Conservation (phyloP, 345 rosid genomes). For the Clausena lansium region DNA sequence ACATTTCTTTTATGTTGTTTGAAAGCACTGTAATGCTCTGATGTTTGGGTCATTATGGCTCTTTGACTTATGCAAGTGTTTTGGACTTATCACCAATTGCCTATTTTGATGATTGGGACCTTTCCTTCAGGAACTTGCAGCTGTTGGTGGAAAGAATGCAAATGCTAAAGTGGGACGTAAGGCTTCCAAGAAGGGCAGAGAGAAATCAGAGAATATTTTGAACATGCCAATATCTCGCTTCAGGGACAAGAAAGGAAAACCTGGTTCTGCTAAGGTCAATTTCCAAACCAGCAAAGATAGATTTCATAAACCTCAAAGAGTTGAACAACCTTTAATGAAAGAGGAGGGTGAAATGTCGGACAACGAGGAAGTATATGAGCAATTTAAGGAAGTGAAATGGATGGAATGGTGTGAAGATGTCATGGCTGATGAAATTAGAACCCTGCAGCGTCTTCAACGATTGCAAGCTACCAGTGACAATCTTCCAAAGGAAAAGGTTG, state of each 20-base stretch:
- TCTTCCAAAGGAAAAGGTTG: slow-evolving; percentile 93
- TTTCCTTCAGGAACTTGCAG: slow-evolving; percentile 68
- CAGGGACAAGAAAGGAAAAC: slow-evolving; percentile 56
- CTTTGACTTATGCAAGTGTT: neutral
- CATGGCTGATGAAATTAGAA: slow-evolving; percentile 74
- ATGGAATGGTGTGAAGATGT: slow-evolving; percentile 99
- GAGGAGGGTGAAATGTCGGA: slow-evolving; percentile 99
- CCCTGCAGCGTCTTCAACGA: slow-evolving; percentile 73
- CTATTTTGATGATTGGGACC: slow-evolving; percentile 12
- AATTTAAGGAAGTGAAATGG: slow-evolving; percentile 98
- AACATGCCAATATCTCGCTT: slow-evolving; percentile 38
- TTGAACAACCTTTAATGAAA: slow-evolving; percentile 76
- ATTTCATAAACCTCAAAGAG: slow-evolving; percentile 58
- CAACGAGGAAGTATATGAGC: slow-evolving; percentile 89
- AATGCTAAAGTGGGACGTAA: slow-evolving; percentile 68
- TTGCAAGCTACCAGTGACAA: slow-evolving; percentile 95
- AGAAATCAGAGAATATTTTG: slow-evolving; percentile 30
- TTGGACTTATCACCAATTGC: slow-evolving; percentile 1
- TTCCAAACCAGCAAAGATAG: slow-evolving; percentile 42
- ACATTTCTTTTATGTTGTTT: neutral
- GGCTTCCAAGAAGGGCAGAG: slow-evolving; percentile 63
- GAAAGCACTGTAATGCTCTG: neutral
- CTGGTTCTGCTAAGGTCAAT: slow-evolving; percentile 43
- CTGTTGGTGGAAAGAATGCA: slow-evolving; percentile 69
- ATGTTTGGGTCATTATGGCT: neutral